Base-by-base conservation (phyloP, 305 asterid species). In the Ilex paraguariensis region DNA sequence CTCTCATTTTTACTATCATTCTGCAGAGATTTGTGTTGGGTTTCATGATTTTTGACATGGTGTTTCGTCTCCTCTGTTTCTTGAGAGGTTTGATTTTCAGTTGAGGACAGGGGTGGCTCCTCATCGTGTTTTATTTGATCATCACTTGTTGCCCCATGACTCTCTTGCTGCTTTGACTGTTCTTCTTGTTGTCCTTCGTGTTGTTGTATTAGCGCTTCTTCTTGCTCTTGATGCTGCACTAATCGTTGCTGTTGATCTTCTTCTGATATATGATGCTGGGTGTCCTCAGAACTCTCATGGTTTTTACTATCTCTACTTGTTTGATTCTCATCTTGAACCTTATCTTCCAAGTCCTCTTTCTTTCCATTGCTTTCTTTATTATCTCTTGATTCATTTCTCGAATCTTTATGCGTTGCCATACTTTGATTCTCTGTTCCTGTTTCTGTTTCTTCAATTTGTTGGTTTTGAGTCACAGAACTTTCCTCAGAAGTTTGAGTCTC, bases 101-200 rank as follows among this genome's bases (percentile, higher is more conserved):
- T 21, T 21, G 28, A 21, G 72, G 50, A 6, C 31, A 7, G 30
- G 60, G 57, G 12, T 10, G 76, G 58, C 16, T 73, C 78, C 57
- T 81, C 85, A 1, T 87, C 84, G 64, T 87, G 93, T 64, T 76
- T 78, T 58, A 65, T 70, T 71, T 86, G 91, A 67, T 77, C 87
- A 13, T 56, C 59, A 61, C 79, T 86, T 39, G 65, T 82, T 64
- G 73, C 82, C 31, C 82, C 87, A 4, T 61, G 58, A 10, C 83
- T 74, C 58, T 70, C 79, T 14, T 76, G 67, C 66, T 75, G 72
- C 10, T 61, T 2, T 17, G 31, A 31, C 15, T 45, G 51, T 13
- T 31, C 48, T 65, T 73, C 72, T 67, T 60, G 60, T 53, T 62
- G 56, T 49, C 45, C 39, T 62, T 60, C 42, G 9, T 36, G 42